Base-by-base conservation (phyloP, 164 flowering plant species). In the Cinnamomum chago region DNA sequence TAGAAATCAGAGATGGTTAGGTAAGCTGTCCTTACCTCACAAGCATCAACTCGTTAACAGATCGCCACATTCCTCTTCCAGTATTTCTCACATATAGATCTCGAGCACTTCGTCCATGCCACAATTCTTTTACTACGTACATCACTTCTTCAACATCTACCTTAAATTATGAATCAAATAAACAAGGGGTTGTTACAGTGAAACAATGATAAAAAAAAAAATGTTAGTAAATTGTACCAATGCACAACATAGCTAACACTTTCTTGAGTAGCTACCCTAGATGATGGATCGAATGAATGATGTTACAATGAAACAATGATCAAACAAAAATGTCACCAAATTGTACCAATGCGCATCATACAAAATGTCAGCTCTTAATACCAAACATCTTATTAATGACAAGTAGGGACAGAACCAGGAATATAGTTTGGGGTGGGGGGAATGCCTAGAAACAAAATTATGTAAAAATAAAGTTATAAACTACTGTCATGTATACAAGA, bases 1-100 rank as follows among this genome's bases (percentile, higher is more conserved):
- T 40, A 40, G 10, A 10, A 40, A 40, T 40, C 47, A 40, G 47
- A 40, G 11, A 40, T 40, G 47, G 69, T 33, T 60, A 17, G 22
- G 28, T 13, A 51, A 68, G 55, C 14, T n/a, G 6, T 60, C 62
- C 68, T 58, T 85, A 92, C 98, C 98, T 93, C 69, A 92, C 89
- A 74, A 96, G 97, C 88, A 94, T 92, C 65, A 96, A 83, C 72
- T 94, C 94, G 72, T 94, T 90, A n/a, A 90, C 85, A 58, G 99
- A 86, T 73, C 97, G 84, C 99, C 99, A 96, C 97, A 92, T 92
- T 82, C 85, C 96, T 62, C 99, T 94, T 25, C 98, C 99, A 20
- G 88, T 90, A 81, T 87, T 89, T 82, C 80, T 90, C 40, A 80
- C 73, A 35, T 86, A 82, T 68, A 78, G 78, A 67, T 95, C 98